Conservation (phyloP, 2,329 filamentous ascomycete species). For the Calonectria pteridis region DNA sequence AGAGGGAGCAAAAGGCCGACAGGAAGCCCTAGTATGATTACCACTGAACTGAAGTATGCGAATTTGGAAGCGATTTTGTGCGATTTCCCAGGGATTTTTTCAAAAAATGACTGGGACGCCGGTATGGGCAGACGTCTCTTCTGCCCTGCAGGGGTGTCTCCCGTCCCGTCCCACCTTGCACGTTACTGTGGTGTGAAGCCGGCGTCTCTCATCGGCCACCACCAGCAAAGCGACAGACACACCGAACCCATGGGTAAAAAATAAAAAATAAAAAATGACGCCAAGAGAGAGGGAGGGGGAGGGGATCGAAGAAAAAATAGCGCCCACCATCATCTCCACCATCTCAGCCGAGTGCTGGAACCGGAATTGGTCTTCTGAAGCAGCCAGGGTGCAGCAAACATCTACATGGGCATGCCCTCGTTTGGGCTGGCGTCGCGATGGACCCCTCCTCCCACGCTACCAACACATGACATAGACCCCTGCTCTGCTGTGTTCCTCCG, state of each 20-base stretch:
- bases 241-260: background rate
- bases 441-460: background rate
- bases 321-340: background rate
- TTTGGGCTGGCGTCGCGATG: background rate
- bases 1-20: background rate
- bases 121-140: conserved; percentile 7
- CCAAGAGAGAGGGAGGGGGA: background rate
- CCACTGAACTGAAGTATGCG: background rate
- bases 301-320: background rate
- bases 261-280: background rate
- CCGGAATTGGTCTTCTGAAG: background rate
- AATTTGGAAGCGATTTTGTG: background rate
- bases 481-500: background rate
- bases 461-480: background rate
- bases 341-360: background rate
- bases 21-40: background rate
- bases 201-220: background rate
- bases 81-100: background rate
- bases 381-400: background rate
- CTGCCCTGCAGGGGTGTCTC: conserved; percentile 3
- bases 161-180: conserved; percentile 3
- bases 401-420: background rate
- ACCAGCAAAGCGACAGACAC: background rate
- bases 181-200: background rate
- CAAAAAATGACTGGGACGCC: background rate